Base-by-base conservation (phyloP, 306 rosid genomes). In the Begonia loranthoides region DNA sequence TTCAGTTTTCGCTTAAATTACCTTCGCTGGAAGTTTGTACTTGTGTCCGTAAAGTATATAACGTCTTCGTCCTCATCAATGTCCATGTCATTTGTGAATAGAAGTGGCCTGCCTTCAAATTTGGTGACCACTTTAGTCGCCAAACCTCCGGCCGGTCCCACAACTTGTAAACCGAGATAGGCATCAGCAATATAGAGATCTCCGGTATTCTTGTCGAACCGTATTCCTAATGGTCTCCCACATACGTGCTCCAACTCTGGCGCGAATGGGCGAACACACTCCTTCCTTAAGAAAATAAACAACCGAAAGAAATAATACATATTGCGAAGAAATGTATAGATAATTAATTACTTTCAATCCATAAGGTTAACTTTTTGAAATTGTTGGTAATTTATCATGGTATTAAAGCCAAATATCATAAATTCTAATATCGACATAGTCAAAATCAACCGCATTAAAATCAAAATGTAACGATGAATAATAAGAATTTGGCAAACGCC, bases 141-240 rank as follows among this genome's bases (percentile, higher is more conserved):
- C 61, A 85, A 72, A 64, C 95, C 97, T 47, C 97, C 95, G 19
- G 58, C 28, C 15, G 92, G 81, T 33, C 97, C 95, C 45, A 80
- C 95, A 6, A 82, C 85, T 59, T 76, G 78, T 54, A 90, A 85
- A 66, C 97, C 97, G 0, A 82, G 66, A 64, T 90, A 90, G 51
- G 95, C 90, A 67, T 90, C 97, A 4, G 97, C 97, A 19, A 82
- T 78, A 47, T 82, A 90, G 15, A 90, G 73, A 58, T 90, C 87
- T 59, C 94, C 94, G 24, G 56, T 90, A 68, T 76, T 78, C 80
- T 74, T 76, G 28, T 82, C 83, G 44, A 85, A 90, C 46, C 64
- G 76, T 15, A 85, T 65, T 44, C 95, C 97, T 57, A 90, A 67
- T 21, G 95, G 97, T 59, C 95, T 78, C 66, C 95, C 97, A 63